Evolutionary conservation across 2,329 filamentous ascomycete species (phyloP), one percentile per base, ranked within the genome.

Genomic region (Aphanocladium album): DNA sequence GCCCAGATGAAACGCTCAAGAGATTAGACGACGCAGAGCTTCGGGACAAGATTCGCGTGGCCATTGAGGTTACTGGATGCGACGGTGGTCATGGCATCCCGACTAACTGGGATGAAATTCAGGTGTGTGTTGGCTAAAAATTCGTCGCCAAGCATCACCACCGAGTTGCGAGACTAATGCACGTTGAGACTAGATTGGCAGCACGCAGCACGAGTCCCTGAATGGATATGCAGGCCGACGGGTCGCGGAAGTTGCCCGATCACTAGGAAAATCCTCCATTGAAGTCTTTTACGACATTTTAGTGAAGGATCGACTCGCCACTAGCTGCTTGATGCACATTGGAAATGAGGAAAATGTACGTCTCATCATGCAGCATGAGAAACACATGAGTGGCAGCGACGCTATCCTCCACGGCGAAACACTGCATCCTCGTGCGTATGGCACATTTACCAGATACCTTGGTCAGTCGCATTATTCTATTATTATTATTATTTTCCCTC

Each of bases 31-130:
- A 66, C 12, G 39, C 63, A 21, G 63, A 62, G 14, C 54, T 57
- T 30, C 58, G 65, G 35, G 65, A 67, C 19, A 65, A 63, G 61
- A 68, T 68, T 21, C 64, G 64, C 5, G 51, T 66, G 6, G 66
- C 64, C 2, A 57, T 68, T 7, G 66, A 68, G 43, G 64, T 64
- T 7, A 67, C 61, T 37, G 66, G 66, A 3, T 68, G 65, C n/a
- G 66, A 68, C 19, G 65, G 66, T 16, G 66, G 66, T 0, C 66
- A 68, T n/a, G 66, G 66, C n/a, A 68, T 68, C 33, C 66, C 66
- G 6, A 68, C 66, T 9, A 68, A 67, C 50, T 68, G 66, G 66
- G 66, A 67, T 16, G 66, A 67, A 41, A 68, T 68, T 30, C 66
- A 68, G 53, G 64, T 66, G 39, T n/a, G 58, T 7, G 5, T 19